These are phyloP conservation scores for Xylariaceae sp. DNA, from an alignment of 2,329 filamentous ascomycete species.

Conservation along the genomic window DNA sequence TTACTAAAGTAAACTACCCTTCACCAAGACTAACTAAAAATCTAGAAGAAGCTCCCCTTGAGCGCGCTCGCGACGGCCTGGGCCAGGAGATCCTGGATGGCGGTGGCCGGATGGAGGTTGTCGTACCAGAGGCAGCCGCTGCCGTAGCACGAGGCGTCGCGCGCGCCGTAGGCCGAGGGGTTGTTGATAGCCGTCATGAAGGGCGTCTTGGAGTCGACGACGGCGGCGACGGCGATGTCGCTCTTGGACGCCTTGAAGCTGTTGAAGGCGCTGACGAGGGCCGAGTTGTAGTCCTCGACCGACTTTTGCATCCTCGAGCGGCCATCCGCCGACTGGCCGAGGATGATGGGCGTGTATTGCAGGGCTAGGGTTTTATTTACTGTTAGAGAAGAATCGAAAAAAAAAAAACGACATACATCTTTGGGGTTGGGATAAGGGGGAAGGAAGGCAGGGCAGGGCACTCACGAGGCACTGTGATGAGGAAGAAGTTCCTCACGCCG, in stretches of 20 bases:
- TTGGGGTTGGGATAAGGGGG: too few species aligned
- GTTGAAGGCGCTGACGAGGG: not conserved
- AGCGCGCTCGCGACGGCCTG: constrained; percentile 4
- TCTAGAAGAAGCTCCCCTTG: constrained; percentile 1
- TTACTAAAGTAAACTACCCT: not conserved
- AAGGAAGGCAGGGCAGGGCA: not conserved
- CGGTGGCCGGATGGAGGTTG: constrained; percentile 1
- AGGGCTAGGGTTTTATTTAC: too few species aligned
- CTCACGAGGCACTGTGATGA: constrained; percentile 4
- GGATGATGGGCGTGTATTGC: constrained; percentile 1
- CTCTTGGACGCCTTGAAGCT: constrained; percentile 1
- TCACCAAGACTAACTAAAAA: too few species aligned
- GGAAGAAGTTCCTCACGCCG: constrained; percentile 5
- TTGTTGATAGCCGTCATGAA: constrained; percentile 2
- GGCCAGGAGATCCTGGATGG: constrained; percentile 3
- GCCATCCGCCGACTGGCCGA: not conserved
- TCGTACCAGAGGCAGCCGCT: constrained; percentile 5
- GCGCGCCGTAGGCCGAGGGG: constrained; percentile 3
- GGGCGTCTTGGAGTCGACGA: constrained; percentile 1
- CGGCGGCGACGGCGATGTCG: constrained; percentile 2
- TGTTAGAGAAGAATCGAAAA: not conserved
- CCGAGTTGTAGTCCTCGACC: constrained; percentile 1
- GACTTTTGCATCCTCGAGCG: not conserved
- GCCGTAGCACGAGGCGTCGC: constrained; percentile 3
- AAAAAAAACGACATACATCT: too few species aligned